Evolutionary conservation across 306 rosid species (phyloP).

Genomic region (Canavalia gladiata): DNA sequence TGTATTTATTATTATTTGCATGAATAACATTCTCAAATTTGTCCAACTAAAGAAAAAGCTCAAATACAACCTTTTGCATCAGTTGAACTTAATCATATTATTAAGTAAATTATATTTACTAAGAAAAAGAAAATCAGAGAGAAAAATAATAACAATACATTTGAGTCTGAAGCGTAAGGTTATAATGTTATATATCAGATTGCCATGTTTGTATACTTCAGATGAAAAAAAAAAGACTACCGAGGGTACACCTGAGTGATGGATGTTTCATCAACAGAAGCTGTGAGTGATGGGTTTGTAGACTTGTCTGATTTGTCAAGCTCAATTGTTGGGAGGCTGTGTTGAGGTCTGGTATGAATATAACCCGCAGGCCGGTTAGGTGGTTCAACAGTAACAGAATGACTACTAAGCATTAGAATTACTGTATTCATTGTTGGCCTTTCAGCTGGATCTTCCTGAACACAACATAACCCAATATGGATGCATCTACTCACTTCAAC

Average conservation of each 20-base stretch:
- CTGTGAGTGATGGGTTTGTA: conserved; percentile 8
- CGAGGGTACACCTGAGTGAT: conserved; percentile 48
- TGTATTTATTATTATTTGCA: too few relatives aligned
- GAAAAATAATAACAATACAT: too few relatives aligned
- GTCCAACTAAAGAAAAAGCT: too few relatives aligned
- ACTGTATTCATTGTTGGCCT: conserved; percentile 66
- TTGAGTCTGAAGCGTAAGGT: too few relatives aligned
- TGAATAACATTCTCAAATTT: too few relatives aligned
- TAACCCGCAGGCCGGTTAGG: conserved; percentile 55
- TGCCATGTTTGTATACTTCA: too few relatives aligned
- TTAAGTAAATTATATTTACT: too few relatives aligned
- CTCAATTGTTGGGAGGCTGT: background rate
- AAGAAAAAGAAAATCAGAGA: too few relatives aligned
- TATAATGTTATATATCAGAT: too few relatives aligned
- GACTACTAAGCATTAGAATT: conserved; percentile 58
- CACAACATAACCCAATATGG: conserved; percentile 63
- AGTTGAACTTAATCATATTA: too few relatives aligned
- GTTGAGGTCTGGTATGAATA: conserved; percentile 28
- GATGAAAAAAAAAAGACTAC: background rate
- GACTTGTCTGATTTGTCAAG: conserved; percentile 23
- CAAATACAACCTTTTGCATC: too few relatives aligned
- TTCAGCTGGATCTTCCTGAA: conserved; percentile 56
- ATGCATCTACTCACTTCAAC: conserved; percentile 67
- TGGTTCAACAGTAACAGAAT: conserved; percentile 43
- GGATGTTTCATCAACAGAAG: conserved; percentile 39